Percentiles rank a stretch among this genome's conserved stretches.
phyloP scores from a whole-genome alignment of 2,329 filamentous ascomycete genomes.

The Acrodontium crateriforme region DNA sequence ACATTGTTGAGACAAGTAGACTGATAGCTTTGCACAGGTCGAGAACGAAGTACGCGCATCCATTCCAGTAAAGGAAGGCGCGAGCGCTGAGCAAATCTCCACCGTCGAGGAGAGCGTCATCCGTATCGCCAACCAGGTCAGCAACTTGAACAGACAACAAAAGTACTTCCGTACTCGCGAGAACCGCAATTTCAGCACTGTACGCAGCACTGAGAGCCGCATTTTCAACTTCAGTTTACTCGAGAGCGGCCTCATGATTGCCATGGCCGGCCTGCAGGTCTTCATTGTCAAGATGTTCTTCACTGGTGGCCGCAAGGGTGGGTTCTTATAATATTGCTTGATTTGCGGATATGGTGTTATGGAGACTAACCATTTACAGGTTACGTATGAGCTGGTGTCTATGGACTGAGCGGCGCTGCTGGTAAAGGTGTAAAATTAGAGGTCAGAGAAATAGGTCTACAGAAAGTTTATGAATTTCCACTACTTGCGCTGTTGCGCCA shows the following conservation, averaged over 20 bases:
- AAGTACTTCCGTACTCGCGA: constrained; percentile 99
- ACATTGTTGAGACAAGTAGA: too few relatives aligned
- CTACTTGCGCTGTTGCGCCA: too few relatives aligned
- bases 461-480: too few relatives aligned
- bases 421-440: too few relatives aligned
- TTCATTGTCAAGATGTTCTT: constrained; percentile 99
- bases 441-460: too few relatives aligned
- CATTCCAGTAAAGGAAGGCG: constrained; percentile 78
- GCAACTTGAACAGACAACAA: constrained; percentile 89
- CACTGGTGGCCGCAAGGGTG: constrained; percentile 64
- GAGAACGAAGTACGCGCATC: constrained; percentile 75
- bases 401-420: too few relatives aligned
- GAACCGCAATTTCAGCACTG: constrained; percentile 97
- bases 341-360: too few relatives aligned
- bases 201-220: constrained; percentile 83
- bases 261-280: constrained; percentile 92
- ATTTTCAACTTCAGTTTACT: constrained; percentile 97
- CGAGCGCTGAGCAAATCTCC: constrained; percentile 75
- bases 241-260: constrained; percentile 79
- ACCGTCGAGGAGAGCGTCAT: constrained; percentile 86
- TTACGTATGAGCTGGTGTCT: too few relatives aligned
- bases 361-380: too few relatives aligned
- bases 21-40: constrained; percentile 42
- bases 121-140: constrained; percentile 85
- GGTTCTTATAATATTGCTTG: too few relatives aligned